These are phyloP conservation scores for Backusella luteola DNA, from an alignment of 192 early-diverging fungal species.

Conservation along the genomic window DNA sequence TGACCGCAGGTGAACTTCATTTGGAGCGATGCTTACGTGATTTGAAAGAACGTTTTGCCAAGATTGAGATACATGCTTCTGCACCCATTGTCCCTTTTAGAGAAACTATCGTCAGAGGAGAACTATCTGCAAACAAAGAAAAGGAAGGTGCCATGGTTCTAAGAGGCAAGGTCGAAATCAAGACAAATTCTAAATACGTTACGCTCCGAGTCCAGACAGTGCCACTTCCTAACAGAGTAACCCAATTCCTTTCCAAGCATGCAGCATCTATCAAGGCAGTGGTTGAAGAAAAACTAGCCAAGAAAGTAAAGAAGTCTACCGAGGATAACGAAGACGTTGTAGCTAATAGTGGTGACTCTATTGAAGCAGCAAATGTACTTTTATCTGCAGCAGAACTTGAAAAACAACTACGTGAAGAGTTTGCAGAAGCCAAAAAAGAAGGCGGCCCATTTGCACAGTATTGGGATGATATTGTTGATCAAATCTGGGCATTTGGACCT, in stretches of 20 bases:
- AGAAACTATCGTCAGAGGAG: conserved; percentile 74
- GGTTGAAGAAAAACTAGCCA: conserved; percentile 44
- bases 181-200: conserved; percentile 59
- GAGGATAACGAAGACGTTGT: conserved; percentile 22
- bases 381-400: conserved; percentile 39
- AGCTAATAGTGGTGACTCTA: not conserved
- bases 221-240: conserved; percentile 66
- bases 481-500: conserved; percentile 85
- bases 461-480: conserved; percentile 51
- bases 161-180: conserved; percentile 59
- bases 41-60: conserved; percentile 90
- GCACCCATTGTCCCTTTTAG: conserved; percentile 96
- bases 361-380: conserved; percentile 6
- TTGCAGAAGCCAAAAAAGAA: conserved; percentile 48
- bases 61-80: conserved; percentile 91
- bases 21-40: conserved; percentile 95
- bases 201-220: conserved; percentile 65
- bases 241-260: conserved; percentile 52
- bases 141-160: conserved; percentile 50
- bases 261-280: conserved; percentile 53
- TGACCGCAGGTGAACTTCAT: conserved; percentile 97
- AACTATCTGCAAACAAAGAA: conserved; percentile 38
- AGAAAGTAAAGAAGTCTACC: conserved; percentile 17
- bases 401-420: conserved; percentile 36
- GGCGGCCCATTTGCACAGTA: conserved; percentile 33